Conservation (phyloP, 345 rosid species). For the Hibiscus trionum region DNA sequence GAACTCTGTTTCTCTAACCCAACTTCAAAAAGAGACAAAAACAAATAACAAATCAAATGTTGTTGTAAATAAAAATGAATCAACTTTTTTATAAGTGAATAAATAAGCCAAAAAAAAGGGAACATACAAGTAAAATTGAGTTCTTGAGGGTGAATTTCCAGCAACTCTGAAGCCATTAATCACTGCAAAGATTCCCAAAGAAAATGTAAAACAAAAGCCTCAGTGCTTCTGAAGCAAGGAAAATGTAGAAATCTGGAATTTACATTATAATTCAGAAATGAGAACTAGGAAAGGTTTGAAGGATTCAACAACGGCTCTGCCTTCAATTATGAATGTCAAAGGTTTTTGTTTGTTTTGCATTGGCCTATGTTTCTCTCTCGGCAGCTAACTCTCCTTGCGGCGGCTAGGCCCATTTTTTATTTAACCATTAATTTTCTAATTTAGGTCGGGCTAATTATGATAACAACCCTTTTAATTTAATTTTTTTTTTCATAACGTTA, state of each 20-base stretch:
- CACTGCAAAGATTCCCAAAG: background rate
- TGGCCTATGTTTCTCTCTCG: too few species aligned
- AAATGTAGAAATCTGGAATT: background rate
- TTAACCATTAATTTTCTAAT: too few species aligned
- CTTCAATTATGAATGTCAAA: background rate
- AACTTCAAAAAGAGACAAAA: slow-evolving; percentile 26
- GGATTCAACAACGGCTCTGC: background rate
- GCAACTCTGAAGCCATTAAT: slow-evolving; percentile 33
- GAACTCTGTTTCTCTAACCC: slow-evolving; percentile 48
- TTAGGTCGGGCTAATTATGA: too few species aligned
- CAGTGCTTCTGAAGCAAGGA: background rate
- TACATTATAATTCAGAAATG: background rate
- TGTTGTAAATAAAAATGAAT: background rate
- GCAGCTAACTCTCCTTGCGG: too few species aligned
- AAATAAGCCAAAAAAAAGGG: background rate
- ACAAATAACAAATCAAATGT: background rate
- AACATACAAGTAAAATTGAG: slow-evolving; percentile 36
- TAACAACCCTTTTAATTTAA: too few species aligned
- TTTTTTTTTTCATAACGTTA: too few species aligned
- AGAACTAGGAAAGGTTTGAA: background rate
- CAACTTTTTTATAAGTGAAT: background rate
- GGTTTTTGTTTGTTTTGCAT: background rate
- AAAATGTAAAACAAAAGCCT: background rate
- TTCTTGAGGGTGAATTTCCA: slow-evolving; percentile 42
- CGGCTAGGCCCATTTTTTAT: too few species aligned